A percentile compares a stretch with the other conserved stretches of the same genome.
Conservation (phyloP, 768 basidiomycete genomes). For the Leucosporidium creatinivorum region DNA sequence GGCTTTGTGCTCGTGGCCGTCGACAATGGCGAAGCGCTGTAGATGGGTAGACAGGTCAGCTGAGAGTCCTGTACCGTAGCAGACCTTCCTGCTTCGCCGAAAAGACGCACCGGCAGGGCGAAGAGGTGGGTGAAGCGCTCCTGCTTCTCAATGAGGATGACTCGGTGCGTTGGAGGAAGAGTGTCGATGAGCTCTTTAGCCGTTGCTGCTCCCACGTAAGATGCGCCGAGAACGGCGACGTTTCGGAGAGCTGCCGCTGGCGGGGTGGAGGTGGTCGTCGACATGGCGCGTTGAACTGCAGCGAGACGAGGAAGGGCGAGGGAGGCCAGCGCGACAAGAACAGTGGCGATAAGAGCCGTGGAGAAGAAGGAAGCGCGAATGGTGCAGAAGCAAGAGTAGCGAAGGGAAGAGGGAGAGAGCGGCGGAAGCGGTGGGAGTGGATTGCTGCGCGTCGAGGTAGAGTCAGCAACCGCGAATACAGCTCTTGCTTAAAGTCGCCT, state of each 20-base stretch:
- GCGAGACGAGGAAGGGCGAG: neutral
- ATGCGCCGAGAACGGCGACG: slow-evolving; percentile 52
- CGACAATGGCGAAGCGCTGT: slow-evolving; percentile 54
- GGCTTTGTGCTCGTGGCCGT: slow-evolving; percentile 60
- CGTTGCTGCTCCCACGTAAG: slow-evolving; percentile 48
- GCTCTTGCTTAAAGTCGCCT: too few species aligned
- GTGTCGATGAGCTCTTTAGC: slow-evolving; percentile 19
- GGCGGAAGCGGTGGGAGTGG: too few species aligned
- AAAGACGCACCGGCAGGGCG: neutral
- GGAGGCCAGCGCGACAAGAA: neutral
- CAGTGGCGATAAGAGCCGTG: neutral
- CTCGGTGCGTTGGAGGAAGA: slow-evolving; percentile 49
- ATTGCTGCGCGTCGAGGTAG: too few species aligned
- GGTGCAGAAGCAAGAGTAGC: too few species aligned
- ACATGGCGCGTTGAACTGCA: neutral
- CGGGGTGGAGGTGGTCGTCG: neutral
- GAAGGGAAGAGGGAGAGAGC: too few species aligned
- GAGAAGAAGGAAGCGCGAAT: too few species aligned
- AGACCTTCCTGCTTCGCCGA: neutral
- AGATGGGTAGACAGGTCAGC: neutral
- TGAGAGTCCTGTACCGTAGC: neutral
- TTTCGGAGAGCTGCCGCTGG: slow-evolving; percentile 40
- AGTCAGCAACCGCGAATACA: too few species aligned
- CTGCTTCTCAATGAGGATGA: slow-evolving; percentile 57
- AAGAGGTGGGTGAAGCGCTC: slow-evolving; percentile 35